These are phyloP conservation scores for Morella rubra DNA, from an alignment of 306 rosid genomes.

Conservation along the genomic window DNA sequence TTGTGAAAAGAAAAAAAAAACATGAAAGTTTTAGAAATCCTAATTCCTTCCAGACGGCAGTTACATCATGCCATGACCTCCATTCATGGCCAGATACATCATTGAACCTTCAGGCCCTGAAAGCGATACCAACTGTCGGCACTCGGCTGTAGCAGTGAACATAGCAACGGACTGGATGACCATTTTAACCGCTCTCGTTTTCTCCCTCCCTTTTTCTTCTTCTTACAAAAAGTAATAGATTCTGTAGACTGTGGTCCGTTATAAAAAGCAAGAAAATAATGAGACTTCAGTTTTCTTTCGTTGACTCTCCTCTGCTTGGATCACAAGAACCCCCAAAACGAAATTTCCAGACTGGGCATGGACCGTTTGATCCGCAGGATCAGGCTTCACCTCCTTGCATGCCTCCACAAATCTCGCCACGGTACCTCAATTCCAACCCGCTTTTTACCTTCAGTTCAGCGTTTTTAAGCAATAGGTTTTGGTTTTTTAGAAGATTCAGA, in stretches of 20 bases:
- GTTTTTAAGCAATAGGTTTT: neutral
- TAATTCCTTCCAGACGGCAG: too few species aligned
- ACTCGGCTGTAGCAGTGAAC: neutral
- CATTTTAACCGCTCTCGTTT: neutral
- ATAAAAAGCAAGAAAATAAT: neutral
- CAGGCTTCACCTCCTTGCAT: conserved; percentile 63
- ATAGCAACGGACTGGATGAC: neutral
- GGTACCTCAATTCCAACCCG: conserved; percentile 32
- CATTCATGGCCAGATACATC: too few species aligned
- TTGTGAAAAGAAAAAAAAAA: too few species aligned
- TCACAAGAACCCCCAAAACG: neutral
- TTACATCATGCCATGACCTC: too few species aligned
- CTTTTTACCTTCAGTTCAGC: neutral
- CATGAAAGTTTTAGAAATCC: too few species aligned
- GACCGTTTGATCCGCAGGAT: conserved; percentile 64
- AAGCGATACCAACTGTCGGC: neutral
- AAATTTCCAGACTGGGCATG: conserved; percentile 17
- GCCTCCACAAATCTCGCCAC: conserved; percentile 87
- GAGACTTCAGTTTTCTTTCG: neutral
- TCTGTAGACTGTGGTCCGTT: neutral
- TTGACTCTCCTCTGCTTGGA: conserved; percentile 17
- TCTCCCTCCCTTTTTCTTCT: neutral
- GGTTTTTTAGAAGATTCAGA: neutral
- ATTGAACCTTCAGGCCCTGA: neutral
- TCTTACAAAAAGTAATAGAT: neutral